Base-by-base conservation (phyloP, 2,329 filamentous ascomycete genomes). In the Diplodia intermedia region DNA sequence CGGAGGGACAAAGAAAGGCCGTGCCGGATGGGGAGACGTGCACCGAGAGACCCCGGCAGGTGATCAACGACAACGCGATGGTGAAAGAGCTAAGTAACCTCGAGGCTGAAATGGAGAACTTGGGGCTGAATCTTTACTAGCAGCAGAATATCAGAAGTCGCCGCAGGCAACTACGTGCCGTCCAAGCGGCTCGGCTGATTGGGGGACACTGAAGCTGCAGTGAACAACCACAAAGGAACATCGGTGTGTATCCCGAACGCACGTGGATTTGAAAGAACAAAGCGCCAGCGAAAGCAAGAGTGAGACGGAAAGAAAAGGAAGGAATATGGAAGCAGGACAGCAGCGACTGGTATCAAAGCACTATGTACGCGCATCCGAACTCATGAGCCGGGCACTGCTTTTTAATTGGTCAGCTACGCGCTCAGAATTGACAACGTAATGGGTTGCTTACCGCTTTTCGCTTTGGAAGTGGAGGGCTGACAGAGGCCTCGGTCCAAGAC, bases 341-440 rank as follows among this genome's bases (percentile, higher is more conserved):
- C 72, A 73, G 69, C 69, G 71, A 69, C 57, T 69, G 72, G 73
- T 73, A 73, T 74, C 71, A 71, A 74, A 73, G 72, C 72, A 70
- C 54, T 69, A 71, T 72, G 36, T 11, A 14, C 11, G 36, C 36
- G 36, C 3, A 4, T 38, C 8, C 36, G 9, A 38, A 38, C 36
- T 74, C 73, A 74, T 74, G 73, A 74, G 73, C 71, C 73, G 71
- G 73, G 73, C 73, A 72, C 56, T 61, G 31, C 56, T 23, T 15
- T 26, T 23, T 4, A 4, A 0, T 23, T 60, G 33, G 33, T 33
- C 14, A 53, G 38, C n/a, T 33, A 62, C 43, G 60, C 50, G 43
- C 33, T 20, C 29, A 2, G 26, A 11, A n/a, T 18, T 6, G 8
- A 3, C 18, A 14, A 2, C 15, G 12, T n/a, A 26, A 1, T 6